phyloP scores from a whole-genome alignment of 164 flowering plant genomes.

The Echeveria elegans region DNA sequence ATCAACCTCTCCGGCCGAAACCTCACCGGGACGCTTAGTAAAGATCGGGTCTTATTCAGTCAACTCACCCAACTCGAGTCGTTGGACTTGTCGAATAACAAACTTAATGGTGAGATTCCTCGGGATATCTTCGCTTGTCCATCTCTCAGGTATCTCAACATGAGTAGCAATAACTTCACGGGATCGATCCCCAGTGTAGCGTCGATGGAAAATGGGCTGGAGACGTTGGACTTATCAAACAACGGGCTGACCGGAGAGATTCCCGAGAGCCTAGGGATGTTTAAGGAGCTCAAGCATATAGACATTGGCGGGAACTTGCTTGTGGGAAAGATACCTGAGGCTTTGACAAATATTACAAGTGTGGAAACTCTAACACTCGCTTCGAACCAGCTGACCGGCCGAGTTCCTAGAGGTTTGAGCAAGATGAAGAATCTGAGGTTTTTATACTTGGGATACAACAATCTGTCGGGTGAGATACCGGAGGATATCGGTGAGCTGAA shows the following conservation, averaged over 20 bases:
- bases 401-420: conserved; percentile 43
- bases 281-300: conserved; percentile 36
- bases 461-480: conserved; percentile 67
- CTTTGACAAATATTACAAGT: conserved; percentile 27
- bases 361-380: conserved; percentile 49
- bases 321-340: conserved; percentile 41
- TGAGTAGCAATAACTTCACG: conserved; percentile 63
- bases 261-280: conserved; percentile 29
- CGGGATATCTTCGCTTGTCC: conserved; percentile 20
- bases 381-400: conserved; percentile 52
- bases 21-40: conserved; percentile 44
- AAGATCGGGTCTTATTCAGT: conserved; percentile 33
- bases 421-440: conserved; percentile 44
- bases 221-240: conserved; percentile 53
- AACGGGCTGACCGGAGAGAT: conserved; percentile 55
- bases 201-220: conserved; percentile 19
- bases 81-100: conserved; percentile 52
- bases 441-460: conserved; percentile 81
- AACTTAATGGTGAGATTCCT: conserved; percentile 47
- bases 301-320: conserved; percentile 71
- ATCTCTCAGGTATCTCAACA: conserved; percentile 48
- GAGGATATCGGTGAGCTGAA: conserved; percentile 40
- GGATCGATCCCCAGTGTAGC: conserved; percentile 40
- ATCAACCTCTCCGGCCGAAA: conserved; percentile 53
- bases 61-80: conserved; percentile 26